These are phyloP conservation scores for Waitea zeae DNA, from an alignment of 1,284 basidiomycete genomes.

Conservation along the genomic window DNA sequence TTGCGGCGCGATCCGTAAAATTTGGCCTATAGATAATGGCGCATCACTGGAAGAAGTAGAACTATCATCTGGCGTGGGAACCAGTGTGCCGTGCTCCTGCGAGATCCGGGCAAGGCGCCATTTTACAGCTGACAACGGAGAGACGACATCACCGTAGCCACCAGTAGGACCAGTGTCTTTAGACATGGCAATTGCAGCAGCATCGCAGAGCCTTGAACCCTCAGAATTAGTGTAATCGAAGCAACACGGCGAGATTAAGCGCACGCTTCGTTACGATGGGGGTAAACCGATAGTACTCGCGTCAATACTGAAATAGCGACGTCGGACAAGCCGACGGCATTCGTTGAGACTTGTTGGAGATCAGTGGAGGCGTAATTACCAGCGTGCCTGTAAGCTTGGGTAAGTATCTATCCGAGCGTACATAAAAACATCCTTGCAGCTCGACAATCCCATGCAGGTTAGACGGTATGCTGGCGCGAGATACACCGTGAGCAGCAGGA, in stretches of 20 bases:
- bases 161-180: constrained; percentile 66
- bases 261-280: no score
- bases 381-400: no score
- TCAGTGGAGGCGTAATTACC: constrained; percentile 78
- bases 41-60: no score
- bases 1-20: constrained; percentile 53
- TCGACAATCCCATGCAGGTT: constrained; percentile 44
- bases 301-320: constrained; percentile 58
- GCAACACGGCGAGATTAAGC: no score
- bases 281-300: constrained; percentile 65
- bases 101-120: constrained; percentile 64
- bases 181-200: constrained; percentile 70
- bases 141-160: constrained; percentile 56
- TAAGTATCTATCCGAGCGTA: no score
- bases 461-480: constrained; percentile 25
- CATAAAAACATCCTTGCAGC: constrained; percentile 65
- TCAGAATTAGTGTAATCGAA: no score
- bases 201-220: no score
- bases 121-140: no score
- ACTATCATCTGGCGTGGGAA: no score
- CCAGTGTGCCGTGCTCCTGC: constrained; percentile 70
- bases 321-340: constrained; percentile 32
- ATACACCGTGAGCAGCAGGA: constrained; percentile 66
- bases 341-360: constrained; percentile 69
- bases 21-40: constrained; percentile 44